These are phyloP conservation scores for Zymoseptoria ardabiliae DNA, from an alignment of 2,329 filamentous ascomycete species.

Conservation along the genomic window DNA sequence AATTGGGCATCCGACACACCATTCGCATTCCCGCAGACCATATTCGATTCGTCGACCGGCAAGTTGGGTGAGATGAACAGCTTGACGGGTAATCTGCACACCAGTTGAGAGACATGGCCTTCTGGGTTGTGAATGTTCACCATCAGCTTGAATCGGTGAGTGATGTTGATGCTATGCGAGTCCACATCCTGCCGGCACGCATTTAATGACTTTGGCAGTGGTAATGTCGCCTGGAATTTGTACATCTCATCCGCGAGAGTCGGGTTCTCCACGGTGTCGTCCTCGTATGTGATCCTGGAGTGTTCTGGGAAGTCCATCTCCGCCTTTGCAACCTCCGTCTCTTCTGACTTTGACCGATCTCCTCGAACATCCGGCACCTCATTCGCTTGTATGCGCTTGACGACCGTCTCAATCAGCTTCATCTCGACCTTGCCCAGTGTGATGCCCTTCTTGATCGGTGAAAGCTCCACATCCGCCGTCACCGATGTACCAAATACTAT, in stretches of 20 bases:
- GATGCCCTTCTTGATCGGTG: slow-evolving; percentile 81
- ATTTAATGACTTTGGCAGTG: slow-evolving; percentile 73
- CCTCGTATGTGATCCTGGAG: slow-evolving; percentile 28
- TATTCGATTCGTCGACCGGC: slow-evolving; percentile 79
- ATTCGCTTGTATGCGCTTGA: slow-evolving; percentile 30
- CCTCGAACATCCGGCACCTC: slow-evolving; percentile 28
- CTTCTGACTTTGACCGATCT: slow-evolving; percentile 29
- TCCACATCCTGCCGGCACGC: slow-evolving; percentile 86
- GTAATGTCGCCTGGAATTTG: slow-evolving; percentile 51
- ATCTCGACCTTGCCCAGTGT: slow-evolving; percentile 76
- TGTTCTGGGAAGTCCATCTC: slow-evolving; percentile 34
- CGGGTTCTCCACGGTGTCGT: slow-evolving; percentile 34
- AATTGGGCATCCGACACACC: slow-evolving; percentile 35
- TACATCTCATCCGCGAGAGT: slow-evolving; percentile 49
- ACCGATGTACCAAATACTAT: slow-evolving; percentile 88
- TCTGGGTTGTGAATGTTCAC: slow-evolving; percentile 91
- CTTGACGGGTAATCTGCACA: slow-evolving; percentile 81
- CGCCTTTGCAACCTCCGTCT: slow-evolving; percentile 32
- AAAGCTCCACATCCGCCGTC: slow-evolving; percentile 75
- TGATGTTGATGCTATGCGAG: slow-evolving; percentile 79
- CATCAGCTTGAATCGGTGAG: slow-evolving; percentile 86
- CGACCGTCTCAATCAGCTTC: slow-evolving; percentile 70
- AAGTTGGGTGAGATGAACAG: slow-evolving; percentile 95
- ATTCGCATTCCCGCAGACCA: slow-evolving; percentile 51
- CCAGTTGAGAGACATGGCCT: slow-evolving; percentile 85